phyloP scores from a whole-genome alignment of 73 alveolate species.

The Uronychia binucleata region DNA sequence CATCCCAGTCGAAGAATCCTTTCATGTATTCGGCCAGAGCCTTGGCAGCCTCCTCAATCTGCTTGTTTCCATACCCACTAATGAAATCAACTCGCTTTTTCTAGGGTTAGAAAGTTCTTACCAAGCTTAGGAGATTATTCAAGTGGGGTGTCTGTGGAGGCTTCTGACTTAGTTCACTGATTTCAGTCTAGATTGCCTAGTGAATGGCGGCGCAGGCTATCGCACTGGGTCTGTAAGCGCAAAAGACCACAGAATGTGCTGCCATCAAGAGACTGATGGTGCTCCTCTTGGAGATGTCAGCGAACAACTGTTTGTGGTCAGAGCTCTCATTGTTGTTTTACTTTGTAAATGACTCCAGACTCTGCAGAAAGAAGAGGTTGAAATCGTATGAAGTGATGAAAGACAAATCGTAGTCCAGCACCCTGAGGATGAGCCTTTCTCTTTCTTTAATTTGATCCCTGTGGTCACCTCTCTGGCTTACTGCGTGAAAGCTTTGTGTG shows the following conservation, averaged over 20 bases:
- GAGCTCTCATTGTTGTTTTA: not conserved
- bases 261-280: not conserved
- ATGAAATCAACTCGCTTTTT: not conserved
- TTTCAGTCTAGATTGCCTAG: not conserved
- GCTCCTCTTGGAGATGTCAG: not conserved
- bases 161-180: not conserved
- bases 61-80: not conserved
- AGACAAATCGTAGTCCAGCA: not conserved
- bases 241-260: not conserved
- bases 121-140: not conserved
- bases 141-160: not conserved
- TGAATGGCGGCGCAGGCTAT: not conserved
- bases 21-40: not conserved
- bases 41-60: not conserved
- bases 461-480: too few relatives aligned
- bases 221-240: not conserved
- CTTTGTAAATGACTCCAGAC: not conserved
- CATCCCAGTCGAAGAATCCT: not conserved
- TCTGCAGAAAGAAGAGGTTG: not conserved
- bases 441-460: not conserved
- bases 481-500: constrained; percentile 67
- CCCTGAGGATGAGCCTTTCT: constrained; percentile 30
- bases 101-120: not conserved
- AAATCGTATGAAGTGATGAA: not conserved
- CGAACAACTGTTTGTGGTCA: not conserved